Conservation (phyloP, 2,329 filamentous ascomycete genomes). For the Trichoderma brevicompactum region DNA sequence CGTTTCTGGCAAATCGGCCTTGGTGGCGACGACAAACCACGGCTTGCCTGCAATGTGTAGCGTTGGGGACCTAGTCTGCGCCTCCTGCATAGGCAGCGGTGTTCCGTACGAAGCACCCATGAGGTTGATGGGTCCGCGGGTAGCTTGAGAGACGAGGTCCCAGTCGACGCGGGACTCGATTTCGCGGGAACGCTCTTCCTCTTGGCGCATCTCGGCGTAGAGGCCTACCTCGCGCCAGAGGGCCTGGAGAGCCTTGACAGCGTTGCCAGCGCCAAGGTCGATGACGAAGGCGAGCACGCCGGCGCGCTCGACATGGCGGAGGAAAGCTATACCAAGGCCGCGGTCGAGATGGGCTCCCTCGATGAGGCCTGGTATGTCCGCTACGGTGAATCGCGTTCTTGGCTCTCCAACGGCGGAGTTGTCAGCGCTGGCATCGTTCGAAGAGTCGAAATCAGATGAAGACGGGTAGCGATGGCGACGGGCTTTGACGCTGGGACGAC, state of each 20-base stretch:
- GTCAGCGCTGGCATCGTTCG: constrained; percentile 47
- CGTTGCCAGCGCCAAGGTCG: constrained; percentile 79
- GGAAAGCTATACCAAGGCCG: constrained; percentile 86
- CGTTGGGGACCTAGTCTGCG: constrained; percentile 38
- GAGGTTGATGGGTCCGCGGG: constrained; percentile 36
- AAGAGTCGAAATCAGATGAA: constrained; percentile 38
- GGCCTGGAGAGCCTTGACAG: constrained; percentile 75
- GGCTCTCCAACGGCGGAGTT: constrained; percentile 49
- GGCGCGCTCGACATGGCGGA: constrained; percentile 92
- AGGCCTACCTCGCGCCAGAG: constrained; percentile 90
- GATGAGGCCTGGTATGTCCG: constrained; percentile 93
- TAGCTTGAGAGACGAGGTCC: constrained; percentile 57
- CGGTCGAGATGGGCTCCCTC: constrained; percentile 90
- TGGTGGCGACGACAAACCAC: constrained; percentile 95
- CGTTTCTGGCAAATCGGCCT: constrained; percentile 81
- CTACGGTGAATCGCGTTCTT: constrained; percentile 85
- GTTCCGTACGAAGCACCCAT: constrained; percentile 33
- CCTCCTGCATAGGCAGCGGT: constrained; percentile 12
- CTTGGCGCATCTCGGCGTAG: constrained; percentile 79
- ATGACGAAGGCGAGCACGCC: constrained; percentile 92
- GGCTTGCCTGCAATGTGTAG: constrained; percentile 89
- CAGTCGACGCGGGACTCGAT: constrained; percentile 61
- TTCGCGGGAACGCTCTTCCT: constrained; percentile 69
- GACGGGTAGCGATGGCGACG: constrained; percentile 42
- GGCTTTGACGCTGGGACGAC: constrained; percentile 63